Evolutionary conservation across 805 yeast genomes (phyloP).

Genomic region (Kodamaea kaohsiungensis): DNA sequence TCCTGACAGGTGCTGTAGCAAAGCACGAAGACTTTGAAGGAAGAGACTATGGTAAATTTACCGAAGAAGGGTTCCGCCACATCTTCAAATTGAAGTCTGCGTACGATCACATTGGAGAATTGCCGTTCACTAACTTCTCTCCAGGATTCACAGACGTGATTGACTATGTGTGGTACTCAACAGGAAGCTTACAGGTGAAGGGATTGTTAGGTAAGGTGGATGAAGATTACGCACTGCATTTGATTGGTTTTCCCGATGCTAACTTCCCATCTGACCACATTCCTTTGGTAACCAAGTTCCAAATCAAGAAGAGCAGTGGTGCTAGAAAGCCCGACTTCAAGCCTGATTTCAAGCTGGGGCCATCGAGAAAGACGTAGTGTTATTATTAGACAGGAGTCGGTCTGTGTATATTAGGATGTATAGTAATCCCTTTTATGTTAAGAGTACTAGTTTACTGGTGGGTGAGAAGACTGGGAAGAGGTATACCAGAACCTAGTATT

Average conservation of each 20-base stretch:
- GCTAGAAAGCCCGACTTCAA: conserved; percentile 43
- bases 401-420: conserved; percentile 10
- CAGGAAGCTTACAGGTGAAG: conserved; percentile 74
- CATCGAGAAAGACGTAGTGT: conserved; percentile 37
- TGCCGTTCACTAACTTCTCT: conserved; percentile 92
- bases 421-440: conserved; percentile 6
- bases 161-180: conserved; percentile 95
- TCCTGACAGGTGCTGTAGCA: conserved; percentile 78
- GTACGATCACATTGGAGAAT: conserved; percentile 79
- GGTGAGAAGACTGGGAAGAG: too few relatives aligned
- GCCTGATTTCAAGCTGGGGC: conserved; percentile 45
- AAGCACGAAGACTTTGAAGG: conserved; percentile 81
- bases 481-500: background rate
- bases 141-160: conserved; percentile 92
- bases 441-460: background rate
- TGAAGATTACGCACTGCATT: conserved; percentile 67
- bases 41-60: conserved; percentile 86
- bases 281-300: conserved; percentile 79
- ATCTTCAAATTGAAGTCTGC: conserved; percentile 81
- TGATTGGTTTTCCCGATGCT: conserved; percentile 91
- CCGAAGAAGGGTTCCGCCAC: conserved; percentile 86
- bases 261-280: conserved; percentile 94
- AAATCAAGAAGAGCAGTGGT: conserved; percentile 52
- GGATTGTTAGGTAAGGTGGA: conserved; percentile 88
- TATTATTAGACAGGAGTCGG: conserved; percentile 1